phyloP scores from a whole-genome alignment of 371 early-diverging fungal genomes.

The Rhizomucor pusillus region DNA sequence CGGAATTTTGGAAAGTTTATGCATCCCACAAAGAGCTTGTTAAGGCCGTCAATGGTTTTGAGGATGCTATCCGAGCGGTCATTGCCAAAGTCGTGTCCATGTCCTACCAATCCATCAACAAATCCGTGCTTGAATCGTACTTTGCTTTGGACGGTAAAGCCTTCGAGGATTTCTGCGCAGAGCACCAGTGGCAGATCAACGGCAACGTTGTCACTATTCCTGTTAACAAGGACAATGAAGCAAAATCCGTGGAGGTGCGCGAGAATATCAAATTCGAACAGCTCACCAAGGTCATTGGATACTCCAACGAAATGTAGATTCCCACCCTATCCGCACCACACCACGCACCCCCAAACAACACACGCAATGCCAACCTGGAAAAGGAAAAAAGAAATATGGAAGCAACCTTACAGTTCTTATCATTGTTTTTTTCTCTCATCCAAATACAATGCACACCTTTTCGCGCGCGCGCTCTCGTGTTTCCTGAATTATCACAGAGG shows the following conservation, averaged over 20 bases:
- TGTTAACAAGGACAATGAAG: slow-evolving; percentile 77
- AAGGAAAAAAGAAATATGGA: no score
- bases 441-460: no score
- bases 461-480: no score
- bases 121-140: slow-evolving; percentile 54
- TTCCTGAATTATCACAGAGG: no score
- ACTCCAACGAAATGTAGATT: slow-evolving; percentile 59
- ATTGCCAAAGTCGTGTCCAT: slow-evolving; percentile 72
- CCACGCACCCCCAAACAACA: no score
- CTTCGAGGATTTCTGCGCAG: slow-evolving; percentile 56
- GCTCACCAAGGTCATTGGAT: slow-evolving; percentile 66
- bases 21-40: slow-evolving; percentile 58
- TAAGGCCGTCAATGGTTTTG: slow-evolving; percentile 70
- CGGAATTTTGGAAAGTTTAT: slow-evolving; percentile 75
- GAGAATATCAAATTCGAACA: slow-evolving; percentile 88
- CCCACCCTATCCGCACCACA: no score
- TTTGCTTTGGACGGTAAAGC: slow-evolving; percentile 71
- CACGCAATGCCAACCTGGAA: no score
- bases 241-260: slow-evolving; percentile 78
- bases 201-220: slow-evolving; percentile 71
- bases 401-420: no score
- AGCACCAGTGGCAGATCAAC: slow-evolving; percentile 67
- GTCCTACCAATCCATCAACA: slow-evolving; percentile 78
- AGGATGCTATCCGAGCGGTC: slow-evolving; percentile 69
- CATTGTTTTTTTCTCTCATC: no score